These are phyloP conservation scores for Colletotrichum somersetense DNA, from an alignment of 2,329 filamentous ascomycete species.

Conservation along the genomic window DNA sequence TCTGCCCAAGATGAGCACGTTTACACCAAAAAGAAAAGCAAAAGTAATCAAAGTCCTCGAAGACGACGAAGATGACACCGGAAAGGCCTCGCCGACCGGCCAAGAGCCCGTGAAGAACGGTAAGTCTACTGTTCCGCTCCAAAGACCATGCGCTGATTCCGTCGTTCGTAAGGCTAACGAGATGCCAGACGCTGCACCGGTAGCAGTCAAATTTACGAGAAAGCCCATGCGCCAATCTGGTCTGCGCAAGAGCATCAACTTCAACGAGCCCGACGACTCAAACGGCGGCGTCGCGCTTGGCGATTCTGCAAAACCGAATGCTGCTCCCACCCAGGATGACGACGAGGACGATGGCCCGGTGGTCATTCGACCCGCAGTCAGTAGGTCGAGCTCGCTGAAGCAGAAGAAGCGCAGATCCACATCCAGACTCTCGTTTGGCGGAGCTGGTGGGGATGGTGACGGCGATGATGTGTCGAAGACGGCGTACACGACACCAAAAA, in stretches of 20 bases:
- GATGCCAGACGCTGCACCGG: conserved; percentile 26
- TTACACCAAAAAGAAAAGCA: conserved; percentile 74
- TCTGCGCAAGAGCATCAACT: conserved; percentile 67
- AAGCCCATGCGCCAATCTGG: conserved; percentile 71
- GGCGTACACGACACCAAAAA: conserved; percentile 72
- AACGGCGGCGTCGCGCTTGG: conserved; percentile 28
- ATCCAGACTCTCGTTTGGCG: conserved; percentile 81
- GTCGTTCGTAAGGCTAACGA: conserved; percentile 41
- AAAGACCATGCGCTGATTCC: conserved; percentile 46
- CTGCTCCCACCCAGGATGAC: conserved; percentile 51
- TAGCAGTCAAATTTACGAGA: conserved; percentile 48
- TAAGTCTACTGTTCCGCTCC: conserved; percentile 49
- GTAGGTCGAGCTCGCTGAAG: conserved; percentile 62
- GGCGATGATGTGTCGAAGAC: conserved; percentile 65
- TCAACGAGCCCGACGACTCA: conserved; percentile 52
- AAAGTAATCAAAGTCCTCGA: conserved; percentile 81
- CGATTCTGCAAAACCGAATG: conserved; percentile 33
- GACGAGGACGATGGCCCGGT: conserved; percentile 61
- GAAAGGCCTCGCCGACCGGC: conserved; percentile 41
- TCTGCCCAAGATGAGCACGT: conserved; percentile 62
- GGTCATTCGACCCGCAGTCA: conserved; percentile 62
- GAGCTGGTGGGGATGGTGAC: conserved; percentile 58
- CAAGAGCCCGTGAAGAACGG: conserved; percentile 51
- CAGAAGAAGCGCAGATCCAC: conserved; percentile 77
- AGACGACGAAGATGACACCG: conserved; percentile 65